Evolutionary conservation across 129 eudicot genomes (phyloP).

Genomic region (Rutidosis leptorrhynchoides): DNA sequence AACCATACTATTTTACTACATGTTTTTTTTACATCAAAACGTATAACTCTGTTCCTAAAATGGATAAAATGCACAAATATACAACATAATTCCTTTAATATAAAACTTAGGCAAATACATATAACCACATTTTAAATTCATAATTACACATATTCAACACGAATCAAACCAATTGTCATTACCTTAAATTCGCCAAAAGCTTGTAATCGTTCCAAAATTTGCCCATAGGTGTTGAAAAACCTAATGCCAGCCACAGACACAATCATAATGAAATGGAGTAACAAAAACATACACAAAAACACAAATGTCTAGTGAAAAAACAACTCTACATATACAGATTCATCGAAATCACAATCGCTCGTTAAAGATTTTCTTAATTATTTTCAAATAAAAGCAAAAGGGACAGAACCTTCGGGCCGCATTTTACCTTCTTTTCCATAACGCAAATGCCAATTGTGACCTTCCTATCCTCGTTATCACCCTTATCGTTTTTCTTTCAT

Average conservation of each 20-base stretch:
- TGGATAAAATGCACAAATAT: conserved; percentile 52
- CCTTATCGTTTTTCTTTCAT: conserved; percentile 9
- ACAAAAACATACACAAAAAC: not conserved
- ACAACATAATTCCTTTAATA: conserved; percentile 12
- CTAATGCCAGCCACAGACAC: conserved; percentile 39
- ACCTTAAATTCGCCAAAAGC: conserved; percentile 97
- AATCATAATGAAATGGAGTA: conserved; percentile 10
- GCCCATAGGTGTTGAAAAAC: conserved; percentile 89
- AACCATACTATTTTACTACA: no score
- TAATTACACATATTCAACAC: not conserved
- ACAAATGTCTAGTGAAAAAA: not conserved
- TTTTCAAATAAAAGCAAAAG: conserved; percentile 42
- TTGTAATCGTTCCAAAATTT: conserved; percentile 79
- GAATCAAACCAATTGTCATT: conserved; percentile 1
- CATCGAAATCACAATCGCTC: conserved; percentile 6
- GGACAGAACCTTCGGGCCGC: conserved; percentile 95
- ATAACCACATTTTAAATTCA: conserved; percentile 11
- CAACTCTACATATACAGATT: conserved; percentile 9
- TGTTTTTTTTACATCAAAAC: no score
- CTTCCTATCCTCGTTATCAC: conserved; percentile 35
- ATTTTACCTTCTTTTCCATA: conserved; percentile 99
- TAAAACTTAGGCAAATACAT: conserved; percentile 8
- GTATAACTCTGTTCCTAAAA: conserved; percentile 85
- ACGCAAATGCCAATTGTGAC: conserved; percentile 88
- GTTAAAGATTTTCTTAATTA: no score